Base-by-base conservation (phyloP, 768 basidiomycete genomes). In the Kwoniella sp. region DNA sequence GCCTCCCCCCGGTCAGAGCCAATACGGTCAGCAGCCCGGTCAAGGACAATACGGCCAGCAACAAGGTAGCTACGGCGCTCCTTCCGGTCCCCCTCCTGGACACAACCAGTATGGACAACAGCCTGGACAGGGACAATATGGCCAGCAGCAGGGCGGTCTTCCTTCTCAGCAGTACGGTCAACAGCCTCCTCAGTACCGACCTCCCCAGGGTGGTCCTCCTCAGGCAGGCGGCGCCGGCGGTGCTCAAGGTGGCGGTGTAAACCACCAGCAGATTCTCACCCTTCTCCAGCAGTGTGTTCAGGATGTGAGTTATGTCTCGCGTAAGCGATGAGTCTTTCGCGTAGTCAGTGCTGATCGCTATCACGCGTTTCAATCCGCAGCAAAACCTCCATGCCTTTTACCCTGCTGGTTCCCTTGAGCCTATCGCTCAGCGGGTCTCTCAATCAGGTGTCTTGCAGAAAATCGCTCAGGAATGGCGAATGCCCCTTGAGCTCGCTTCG, bases 351-450 rank as follows among this genome's bases (percentile, higher is more conserved):
- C n/a, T n/a, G n/a, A n/a, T n/a, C n/a, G n/a, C n/a, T n/a, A n/a
- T n/a, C n/a, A n/a, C n/a, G n/a, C n/a, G n/a, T n/a, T n/a, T n/a
- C n/a, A n/a, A n/a, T n/a, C n/a, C n/a, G 6, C 55, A 81, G 72
- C 81, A 82, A 80, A 78, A 79, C 26, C 64, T 83, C 54, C 66
- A 69, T 37, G 75, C 80, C 4, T 83, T 83, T 73, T 83, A 79
- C 72, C 81, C 81, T n/a, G 80, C 78, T 1, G 80, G 81, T 0
- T 69, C 67, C 0, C 76, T 83, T 49, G 77, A 80, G 30, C 69
- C 65, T 17, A 79, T 83, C 67, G 82, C 82, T 0, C 69, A 77
- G 50, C 69, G 71, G 55, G 79, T 83, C 60, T 79, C 80, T 1
- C 58, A 64, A 15, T 74, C 74, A 3, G 81, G 81, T 44, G 77